phyloP scores from a whole-genome alignment of 192 early-diverging fungal genomes.

The Rhizophagus sp. region DNA sequence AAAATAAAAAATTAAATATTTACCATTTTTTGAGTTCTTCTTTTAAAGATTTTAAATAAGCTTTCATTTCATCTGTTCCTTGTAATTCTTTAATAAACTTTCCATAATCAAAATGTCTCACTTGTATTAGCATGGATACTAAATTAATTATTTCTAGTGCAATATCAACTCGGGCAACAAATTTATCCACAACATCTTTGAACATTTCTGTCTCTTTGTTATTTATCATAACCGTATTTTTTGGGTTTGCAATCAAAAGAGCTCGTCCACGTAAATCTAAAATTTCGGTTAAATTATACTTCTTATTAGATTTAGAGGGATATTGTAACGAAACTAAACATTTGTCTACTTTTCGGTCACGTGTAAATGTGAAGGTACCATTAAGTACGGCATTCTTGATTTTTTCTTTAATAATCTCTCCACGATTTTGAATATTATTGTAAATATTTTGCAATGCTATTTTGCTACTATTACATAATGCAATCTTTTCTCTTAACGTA shows the following conservation, averaged over 20 bases:
- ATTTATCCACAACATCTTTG: not conserved
- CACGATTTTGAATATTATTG: not conserved
- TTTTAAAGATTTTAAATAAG: not conserved
- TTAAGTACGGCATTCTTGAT: conserved; percentile 26
- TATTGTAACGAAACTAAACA: conserved; percentile 26
- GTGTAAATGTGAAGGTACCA: conserved; percentile 21
- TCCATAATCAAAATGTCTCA: conserved; percentile 32
- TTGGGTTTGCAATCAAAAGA: conserved; percentile 25
- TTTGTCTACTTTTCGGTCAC: conserved; percentile 5
- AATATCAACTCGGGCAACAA: conserved; percentile 31
- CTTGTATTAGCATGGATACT: conserved; percentile 16
- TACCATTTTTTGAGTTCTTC: conserved; percentile 21
- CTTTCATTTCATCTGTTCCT: not conserved
- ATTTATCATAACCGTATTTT: too few species aligned
- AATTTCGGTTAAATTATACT: not conserved
- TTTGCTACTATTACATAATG: conserved; percentile 19
- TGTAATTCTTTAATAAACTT: not conserved
- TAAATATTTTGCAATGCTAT: conserved; percentile 18
- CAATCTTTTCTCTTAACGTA: not conserved
- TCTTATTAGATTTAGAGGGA: not conserved
- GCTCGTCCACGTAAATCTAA: conserved; percentile 32
- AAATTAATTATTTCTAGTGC: conserved; percentile 20
- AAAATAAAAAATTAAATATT: not conserved
- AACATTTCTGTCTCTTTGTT: too few species aligned
- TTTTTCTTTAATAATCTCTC: conserved; percentile 11